Evolutionary conservation across 768 basidiomycete genomes (phyloP).

Genomic region (Mycena capillaripes): DNA sequence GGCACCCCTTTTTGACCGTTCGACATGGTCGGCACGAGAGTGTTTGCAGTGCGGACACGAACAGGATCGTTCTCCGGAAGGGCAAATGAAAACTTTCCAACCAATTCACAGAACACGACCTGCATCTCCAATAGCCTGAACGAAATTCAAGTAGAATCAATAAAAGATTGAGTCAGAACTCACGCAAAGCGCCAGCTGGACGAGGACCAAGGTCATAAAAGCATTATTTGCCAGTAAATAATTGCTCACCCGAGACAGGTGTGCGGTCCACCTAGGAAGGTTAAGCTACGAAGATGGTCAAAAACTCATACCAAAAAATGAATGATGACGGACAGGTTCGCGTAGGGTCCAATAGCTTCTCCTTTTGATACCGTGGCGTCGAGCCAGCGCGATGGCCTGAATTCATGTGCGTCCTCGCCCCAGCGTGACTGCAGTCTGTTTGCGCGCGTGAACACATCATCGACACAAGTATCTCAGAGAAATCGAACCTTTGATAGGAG

Average conservation of each 20-base stretch:
- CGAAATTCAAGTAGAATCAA: neutral
- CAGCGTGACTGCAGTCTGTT: constrained; percentile 10
- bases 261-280: constrained; percentile 6
- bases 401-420: constrained; percentile 16
- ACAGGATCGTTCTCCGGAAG: neutral
- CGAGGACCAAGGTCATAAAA: neutral
- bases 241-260: constrained; percentile 16
- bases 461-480: too few species aligned
- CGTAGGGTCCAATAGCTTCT: constrained; percentile 18
- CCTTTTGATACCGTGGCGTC: neutral
- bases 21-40: neutral
- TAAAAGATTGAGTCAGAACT: neutral
- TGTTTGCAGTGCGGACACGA: neutral
- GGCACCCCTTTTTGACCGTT: neutral
- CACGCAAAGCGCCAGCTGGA: constrained; percentile 7
- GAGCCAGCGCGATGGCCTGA: constrained; percentile 15
- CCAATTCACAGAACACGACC: constrained; percentile 9
- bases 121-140: constrained; percentile 19
- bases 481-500: constrained; percentile 18
- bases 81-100: constrained; percentile 7
- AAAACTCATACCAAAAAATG: too few species aligned
- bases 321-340: constrained; percentile 8
- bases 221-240: neutral
- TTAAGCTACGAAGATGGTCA: neutral
- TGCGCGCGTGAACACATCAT: too few species aligned